Evolutionary conservation across 2,329 filamentous ascomycete species (phyloP), one percentile per base, ranked within the genome.

Genomic region (Pochonia chlamydosporia): DNA sequence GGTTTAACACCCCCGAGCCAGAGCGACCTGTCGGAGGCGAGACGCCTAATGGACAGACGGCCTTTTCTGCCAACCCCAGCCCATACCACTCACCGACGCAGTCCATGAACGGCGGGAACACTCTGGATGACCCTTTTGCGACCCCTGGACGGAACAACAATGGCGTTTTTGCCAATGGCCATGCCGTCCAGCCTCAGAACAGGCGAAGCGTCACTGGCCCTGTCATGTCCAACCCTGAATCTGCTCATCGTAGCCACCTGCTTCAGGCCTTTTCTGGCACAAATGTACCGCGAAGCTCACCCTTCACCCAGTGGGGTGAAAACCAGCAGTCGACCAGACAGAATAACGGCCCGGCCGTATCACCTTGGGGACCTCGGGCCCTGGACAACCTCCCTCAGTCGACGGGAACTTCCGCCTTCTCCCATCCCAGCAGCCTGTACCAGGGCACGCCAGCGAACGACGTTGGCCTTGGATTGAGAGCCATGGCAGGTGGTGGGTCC

Each of bases 391-490:
- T 47, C 49, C 39, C 51, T 52, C 50, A 47, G 50, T 60, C 59
- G 10, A 67, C 69, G 2, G 57, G 59, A 5, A 50, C 59, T 6
- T 63, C 60, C 13, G 56, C 52, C 6, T 79, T 79, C 52, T 73
- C 75, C 13, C 65, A 76, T 47, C 62, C 66, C 1, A 79, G 75
- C 57, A 78, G 73, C 52, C 54, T 80, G 20, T 76, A 74, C 48
- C 69, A 67, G 35, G 71, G 75, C 28, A 75, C 73, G 5, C 74
- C 73, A 1, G 54, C 52, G 5, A 60, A 60, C 31, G 58, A 55
- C 13, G 11, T 51, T 31, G 47, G 47, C 3, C 43, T 48, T 20
- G 52, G 46, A 3, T 35, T 49, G 24, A 33, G 24, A 28, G 24
- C 3, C 23, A 35, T 20, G 13, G 54, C 53, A n/a, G n/a, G n/a